A percentile compares a stretch with the other conserved stretches of the same genome.
phyloP scores from a whole-genome alignment of 441 rosid species.

The Croton laevigatus region DNA sequence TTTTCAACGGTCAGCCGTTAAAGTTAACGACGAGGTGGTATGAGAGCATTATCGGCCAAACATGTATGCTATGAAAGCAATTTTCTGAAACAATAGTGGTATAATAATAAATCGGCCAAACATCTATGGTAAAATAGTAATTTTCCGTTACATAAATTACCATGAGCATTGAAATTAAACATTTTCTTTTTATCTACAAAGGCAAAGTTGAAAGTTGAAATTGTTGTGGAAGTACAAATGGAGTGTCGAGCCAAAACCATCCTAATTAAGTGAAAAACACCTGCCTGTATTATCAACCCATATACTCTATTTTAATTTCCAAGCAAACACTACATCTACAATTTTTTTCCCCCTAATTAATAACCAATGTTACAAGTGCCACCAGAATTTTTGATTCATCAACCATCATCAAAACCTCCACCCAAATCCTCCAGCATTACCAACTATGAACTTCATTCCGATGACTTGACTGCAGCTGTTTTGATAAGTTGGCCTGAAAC shows the following conservation, averaged over 20 bases:
- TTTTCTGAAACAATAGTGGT: too few species aligned
- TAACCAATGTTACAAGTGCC: slow-evolving; percentile 30
- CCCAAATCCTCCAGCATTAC: slow-evolving; percentile 13
- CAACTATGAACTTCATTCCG: slow-evolving; percentile 9
- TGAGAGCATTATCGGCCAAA: too few species aligned
- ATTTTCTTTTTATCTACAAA: slow-evolving; percentile 11
- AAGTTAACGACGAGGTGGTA: too few species aligned
- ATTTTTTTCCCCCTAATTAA: slow-evolving; percentile 21
- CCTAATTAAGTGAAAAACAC: slow-evolving; percentile 8
- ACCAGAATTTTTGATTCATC: slow-evolving; percentile 23
- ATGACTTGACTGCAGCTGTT: slow-evolving; percentile 11
- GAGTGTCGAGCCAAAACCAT: not conserved
- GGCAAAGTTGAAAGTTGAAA: not conserved
- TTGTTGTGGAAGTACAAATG: not conserved
- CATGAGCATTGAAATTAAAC: not conserved
- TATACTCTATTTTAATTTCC: slow-evolving; percentile 20
- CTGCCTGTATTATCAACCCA: slow-evolving; percentile 22
- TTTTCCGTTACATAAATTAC: not conserved
- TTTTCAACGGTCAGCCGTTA: too few species aligned
- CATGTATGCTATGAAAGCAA: too few species aligned
- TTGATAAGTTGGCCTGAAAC: slow-evolving; percentile 21
- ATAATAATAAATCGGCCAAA: too few species aligned
- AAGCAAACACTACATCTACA: slow-evolving; percentile 33
- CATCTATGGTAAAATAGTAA: too few species aligned
- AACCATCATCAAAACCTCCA: slow-evolving; percentile 3